Evolutionary conservation across 305 asterid species (phyloP), one percentile per base, ranked within the genome.

Genomic region (Rubia peregrina): DNA sequence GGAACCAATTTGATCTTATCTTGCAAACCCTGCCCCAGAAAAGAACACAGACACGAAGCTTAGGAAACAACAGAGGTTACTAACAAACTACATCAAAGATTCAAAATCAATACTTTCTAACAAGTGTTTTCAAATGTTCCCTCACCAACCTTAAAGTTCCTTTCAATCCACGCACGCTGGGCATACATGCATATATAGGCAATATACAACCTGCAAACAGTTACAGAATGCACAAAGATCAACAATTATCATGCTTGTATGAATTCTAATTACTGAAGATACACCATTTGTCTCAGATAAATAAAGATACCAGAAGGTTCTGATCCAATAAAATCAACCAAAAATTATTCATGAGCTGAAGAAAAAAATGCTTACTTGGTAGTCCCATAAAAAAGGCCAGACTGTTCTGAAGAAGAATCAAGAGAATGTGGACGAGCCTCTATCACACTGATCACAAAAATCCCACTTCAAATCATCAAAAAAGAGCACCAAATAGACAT

Each of bases 161-260:
- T 78, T n/a, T 93, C 61, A 70, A 91, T 92, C 98, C 98, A 92
- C 55, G 65, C 81, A 62, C 98, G 98, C 76, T 88, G 98, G 49
- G 98, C 95, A 79, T 75, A 92, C 0, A 95, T 95, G 84, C 98
- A 92, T 7, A 80, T 51, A 77, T 88, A 89, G 41, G 95, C 83
- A 75, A 80, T 88, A 80, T 89, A 89, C 72, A 89, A 83, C 95
- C 98, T 89, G 77, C 77, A 76, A 46, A 38, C 62, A 30, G 36
- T 30, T 30, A 30, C 36, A 67, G 30, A 22, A 53, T n/a, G 7
- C 3, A 9, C 11, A 19, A 56, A 49, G 24, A 53, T 42, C 10
- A 70, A 19, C 61, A 9, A 41, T 41, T 12, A 24, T 71, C 66
- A 46, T 24, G 21, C 33, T 17, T 0, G 12, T 63, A 59, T 12